Conservation (phyloP, 83 land plant species). For the Isoetes engelmannii region DNA sequence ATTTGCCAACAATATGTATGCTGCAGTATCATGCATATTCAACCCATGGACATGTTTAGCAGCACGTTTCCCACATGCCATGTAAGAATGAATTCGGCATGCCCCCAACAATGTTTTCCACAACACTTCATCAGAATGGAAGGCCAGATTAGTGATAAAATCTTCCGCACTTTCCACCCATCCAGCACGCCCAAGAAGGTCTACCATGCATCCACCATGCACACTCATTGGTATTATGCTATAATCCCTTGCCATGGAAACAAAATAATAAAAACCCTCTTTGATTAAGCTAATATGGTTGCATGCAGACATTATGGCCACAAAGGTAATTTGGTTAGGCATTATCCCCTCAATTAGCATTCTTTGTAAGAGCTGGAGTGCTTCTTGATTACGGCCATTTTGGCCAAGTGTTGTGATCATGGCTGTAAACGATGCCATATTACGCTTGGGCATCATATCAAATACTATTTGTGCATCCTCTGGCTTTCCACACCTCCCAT, state of each 20-base stretch:
- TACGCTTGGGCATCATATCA: background rate
- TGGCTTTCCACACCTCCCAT: background rate
- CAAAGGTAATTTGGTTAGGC: background rate
- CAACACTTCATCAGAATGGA: background rate
- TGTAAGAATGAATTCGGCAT: background rate
- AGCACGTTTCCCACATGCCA: slow-evolving; percentile 3
- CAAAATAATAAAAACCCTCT: background rate
- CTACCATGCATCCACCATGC: background rate
- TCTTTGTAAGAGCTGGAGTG: background rate
- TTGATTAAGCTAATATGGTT: background rate
- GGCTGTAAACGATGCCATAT: background rate
- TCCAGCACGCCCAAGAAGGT: background rate
- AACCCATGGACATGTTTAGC: slow-evolving; percentile 1
- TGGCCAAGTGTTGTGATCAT: background rate
- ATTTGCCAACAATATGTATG: background rate
- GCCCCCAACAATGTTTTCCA: background rate
- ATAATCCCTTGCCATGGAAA: background rate
- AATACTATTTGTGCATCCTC: background rate
- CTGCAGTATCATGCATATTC: background rate
- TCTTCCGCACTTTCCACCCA: background rate
- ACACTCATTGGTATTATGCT: background rate
- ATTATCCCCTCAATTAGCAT: background rate
- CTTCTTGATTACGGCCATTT: background rate
- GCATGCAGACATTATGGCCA: background rate
- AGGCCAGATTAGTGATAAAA: background rate